phyloP scores from a whole-genome alignment of 441 rosid species.

The Manihot esculenta region DNA sequence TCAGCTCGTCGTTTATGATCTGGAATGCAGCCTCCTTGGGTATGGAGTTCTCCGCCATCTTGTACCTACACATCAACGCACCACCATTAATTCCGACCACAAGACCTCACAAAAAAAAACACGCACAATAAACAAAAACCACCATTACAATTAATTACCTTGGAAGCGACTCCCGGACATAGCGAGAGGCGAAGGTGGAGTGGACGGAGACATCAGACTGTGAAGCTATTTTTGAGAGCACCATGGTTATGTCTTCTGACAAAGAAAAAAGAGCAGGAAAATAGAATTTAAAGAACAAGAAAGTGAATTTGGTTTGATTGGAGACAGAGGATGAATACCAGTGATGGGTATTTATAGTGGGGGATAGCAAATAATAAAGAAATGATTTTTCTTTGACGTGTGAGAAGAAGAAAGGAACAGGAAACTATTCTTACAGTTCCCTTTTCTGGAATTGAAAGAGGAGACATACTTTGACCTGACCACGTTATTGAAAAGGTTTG shows the following conservation, averaged over 20 bases:
- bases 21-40: conserved; percentile 74
- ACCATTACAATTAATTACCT: conserved; percentile 31
- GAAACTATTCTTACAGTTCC: background rate
- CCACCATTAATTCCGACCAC: background rate
- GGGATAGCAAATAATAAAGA: too few relatives aligned
- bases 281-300: too few relatives aligned
- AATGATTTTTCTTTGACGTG: too few relatives aligned
- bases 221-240: conserved; percentile 52
- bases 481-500: background rate
- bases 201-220: conserved; percentile 72
- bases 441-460: background rate
- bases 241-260: conserved; percentile 36
- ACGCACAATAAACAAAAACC: background rate
- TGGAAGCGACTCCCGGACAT: conserved; percentile 74
- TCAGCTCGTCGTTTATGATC: conserved; percentile 69
- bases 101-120: too few relatives aligned
- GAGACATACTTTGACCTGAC: conserved; percentile 10
- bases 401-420: background rate
- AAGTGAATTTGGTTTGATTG: conserved; percentile 2
- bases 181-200: conserved; percentile 92
- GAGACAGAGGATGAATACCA: background rate
- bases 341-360: conserved; percentile 12
- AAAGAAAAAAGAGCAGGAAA: background rate
- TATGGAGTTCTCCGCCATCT: conserved; percentile 53
- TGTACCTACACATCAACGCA: conserved; percentile 36